phyloP scores from a whole-genome alignment of 768 basidiomycete species.

The Suillus fuscotomentosus region DNA sequence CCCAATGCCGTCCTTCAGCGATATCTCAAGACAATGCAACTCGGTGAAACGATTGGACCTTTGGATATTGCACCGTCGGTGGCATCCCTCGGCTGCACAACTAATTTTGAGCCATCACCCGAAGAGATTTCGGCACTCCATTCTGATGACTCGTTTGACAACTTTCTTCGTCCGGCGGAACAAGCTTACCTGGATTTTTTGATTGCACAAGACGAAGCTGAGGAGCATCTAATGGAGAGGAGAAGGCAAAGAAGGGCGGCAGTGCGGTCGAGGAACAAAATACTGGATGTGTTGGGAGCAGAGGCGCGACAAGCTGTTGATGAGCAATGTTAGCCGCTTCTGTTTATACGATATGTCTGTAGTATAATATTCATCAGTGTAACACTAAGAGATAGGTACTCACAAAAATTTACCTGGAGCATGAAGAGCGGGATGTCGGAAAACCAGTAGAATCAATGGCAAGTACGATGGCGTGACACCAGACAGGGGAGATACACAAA shows the following conservation, averaged over 20 bases:
- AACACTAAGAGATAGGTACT: not conserved
- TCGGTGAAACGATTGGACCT: constrained; percentile 1
- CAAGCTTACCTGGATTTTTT: constrained; percentile 5
- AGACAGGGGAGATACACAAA: too few species aligned
- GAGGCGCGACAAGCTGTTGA: constrained; percentile 10
- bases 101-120: not conserved
- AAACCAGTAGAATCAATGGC: too few species aligned
- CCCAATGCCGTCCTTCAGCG: not conserved
- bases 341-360: not conserved
- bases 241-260: constrained; percentile 7
- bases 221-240: constrained; percentile 1
- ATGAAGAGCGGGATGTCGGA: too few species aligned
- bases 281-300: constrained; percentile 9
- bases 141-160: not conserved
- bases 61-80: constrained; percentile 1
- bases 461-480: too few species aligned
- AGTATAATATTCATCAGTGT: not conserved
- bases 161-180: not conserved
- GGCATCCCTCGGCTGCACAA: not conserved
- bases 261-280: constrained; percentile 9
- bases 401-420: not conserved
- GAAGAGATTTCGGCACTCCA: not conserved
- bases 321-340: not conserved
- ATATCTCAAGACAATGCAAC: not conserved
- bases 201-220: constrained; percentile 2